Conservation (phyloP, 2,329 filamentous ascomycete genomes). For the Zymoseptoria ardabiliae region DNA sequence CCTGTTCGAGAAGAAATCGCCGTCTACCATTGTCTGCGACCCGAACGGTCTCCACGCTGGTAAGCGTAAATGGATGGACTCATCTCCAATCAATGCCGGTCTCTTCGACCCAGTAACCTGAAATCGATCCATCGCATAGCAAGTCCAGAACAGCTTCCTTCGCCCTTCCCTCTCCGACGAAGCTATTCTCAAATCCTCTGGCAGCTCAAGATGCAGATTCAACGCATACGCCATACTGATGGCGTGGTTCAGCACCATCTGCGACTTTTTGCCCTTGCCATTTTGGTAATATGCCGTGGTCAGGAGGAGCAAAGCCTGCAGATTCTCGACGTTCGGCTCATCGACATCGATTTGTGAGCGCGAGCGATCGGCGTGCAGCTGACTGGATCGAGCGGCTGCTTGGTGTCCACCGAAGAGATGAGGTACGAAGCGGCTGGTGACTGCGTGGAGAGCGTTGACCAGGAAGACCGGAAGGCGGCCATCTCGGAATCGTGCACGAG, state of each 20-base stretch:
- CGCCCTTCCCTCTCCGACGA: constrained; percentile 67
- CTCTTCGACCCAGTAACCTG: constrained; percentile 72
- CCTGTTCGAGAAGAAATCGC: constrained; percentile 71
- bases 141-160: constrained; percentile 80
- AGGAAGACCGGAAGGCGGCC: constrained; percentile 53
- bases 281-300: constrained; percentile 68
- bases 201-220: constrained; percentile 70
- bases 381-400: constrained; percentile 59
- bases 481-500: constrained; percentile 63
- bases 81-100: constrained; percentile 71
- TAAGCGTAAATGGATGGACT: constrained; percentile 65
- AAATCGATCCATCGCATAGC: constrained; percentile 81
- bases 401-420: constrained; percentile 59
- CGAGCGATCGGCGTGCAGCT: constrained; percentile 65
- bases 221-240: constrained; percentile 78
- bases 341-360: constrained; percentile 67
- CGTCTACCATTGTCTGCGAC: constrained; percentile 58
- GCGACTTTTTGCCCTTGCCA: constrained; percentile 75
- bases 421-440: constrained; percentile 56
- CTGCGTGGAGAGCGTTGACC: constrained; percentile 47
- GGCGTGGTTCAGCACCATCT: constrained; percentile 74
- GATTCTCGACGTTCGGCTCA: constrained; percentile 68
- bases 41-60: constrained; percentile 65
- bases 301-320: constrained; percentile 70
- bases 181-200: constrained; percentile 54